Conservation (phyloP, 148 eudicot genomes). For the Bassia scoparia region DNA sequence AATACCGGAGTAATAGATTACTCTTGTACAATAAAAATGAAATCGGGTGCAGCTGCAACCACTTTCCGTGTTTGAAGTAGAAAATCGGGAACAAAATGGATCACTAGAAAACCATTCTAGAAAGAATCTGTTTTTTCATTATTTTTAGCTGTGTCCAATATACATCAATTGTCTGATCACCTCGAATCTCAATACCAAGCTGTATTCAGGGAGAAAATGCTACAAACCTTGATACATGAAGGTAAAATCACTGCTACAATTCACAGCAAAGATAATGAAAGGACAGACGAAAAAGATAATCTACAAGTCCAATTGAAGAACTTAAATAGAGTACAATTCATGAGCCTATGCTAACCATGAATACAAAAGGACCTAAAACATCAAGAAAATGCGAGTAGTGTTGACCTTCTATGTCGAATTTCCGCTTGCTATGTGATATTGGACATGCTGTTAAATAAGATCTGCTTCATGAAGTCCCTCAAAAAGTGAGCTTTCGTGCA, state of each 20-base stretch:
- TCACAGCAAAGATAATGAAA: background rate
- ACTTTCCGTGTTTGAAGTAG: no score
- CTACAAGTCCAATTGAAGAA: background rate
- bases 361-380: background rate
- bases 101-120: no score
- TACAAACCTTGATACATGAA: background rate
- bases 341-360: background rate
- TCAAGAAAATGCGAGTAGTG: background rate
- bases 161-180: background rate
- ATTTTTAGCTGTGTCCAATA: no score
- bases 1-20: no score
- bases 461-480: conserved; percentile 5
- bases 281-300: background rate
- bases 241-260: background rate
- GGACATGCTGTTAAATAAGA: background rate
- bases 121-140: no score
- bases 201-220: background rate
- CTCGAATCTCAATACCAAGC: background rate
- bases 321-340: background rate
- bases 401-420: no score
- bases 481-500: background rate
- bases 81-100: no score
- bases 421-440: background rate
- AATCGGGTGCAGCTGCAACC: no score
- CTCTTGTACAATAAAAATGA: no score